Evolutionary conservation across 352 stramenopile species (phyloP).

Genomic region (Pythium scleroteichum): DNA sequence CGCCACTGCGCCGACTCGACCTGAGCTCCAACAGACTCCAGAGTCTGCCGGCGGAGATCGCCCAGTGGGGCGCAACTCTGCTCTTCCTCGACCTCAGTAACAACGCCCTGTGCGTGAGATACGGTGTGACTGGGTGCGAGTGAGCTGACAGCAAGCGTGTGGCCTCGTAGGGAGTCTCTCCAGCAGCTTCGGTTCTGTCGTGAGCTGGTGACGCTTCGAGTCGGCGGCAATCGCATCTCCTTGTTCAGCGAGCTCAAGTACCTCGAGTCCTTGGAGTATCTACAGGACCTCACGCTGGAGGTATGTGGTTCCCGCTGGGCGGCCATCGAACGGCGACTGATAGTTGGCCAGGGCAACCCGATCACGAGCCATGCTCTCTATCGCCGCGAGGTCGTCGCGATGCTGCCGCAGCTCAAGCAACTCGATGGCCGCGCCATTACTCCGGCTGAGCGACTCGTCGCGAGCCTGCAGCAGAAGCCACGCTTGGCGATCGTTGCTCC

Average conservation of each 20-base stretch:
- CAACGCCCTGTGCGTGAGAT: constrained; percentile 49
- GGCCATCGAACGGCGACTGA: background rate
- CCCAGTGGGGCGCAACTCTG: constrained; percentile 39
- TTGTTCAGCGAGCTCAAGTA: constrained; percentile 60
- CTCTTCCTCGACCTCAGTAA: constrained; percentile 48
- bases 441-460: constrained; percentile 50
- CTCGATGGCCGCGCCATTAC: constrained; percentile 48
- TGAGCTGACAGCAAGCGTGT: background rate
- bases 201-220: constrained; percentile 42
- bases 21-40: constrained; percentile 56
- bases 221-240: constrained; percentile 43
- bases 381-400: constrained; percentile 48
- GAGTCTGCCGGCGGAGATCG: constrained; percentile 38
- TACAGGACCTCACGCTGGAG: constrained; percentile 47
- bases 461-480: constrained; percentile 49
- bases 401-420: constrained; percentile 53
- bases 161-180: constrained; percentile 42
- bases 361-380: constrained; percentile 43
- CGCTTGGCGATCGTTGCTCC: constrained; percentile 19
- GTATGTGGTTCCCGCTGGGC: constrained; percentile 9
- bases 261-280: constrained; percentile 42
- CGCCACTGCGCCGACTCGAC: constrained; percentile 53
- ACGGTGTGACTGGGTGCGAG: background rate
- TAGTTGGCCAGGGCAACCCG: constrained; percentile 45
- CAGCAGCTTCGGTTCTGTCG: constrained; percentile 31